Conservation (phyloP, 805 yeast genomes). For the Ogataea henricii region DNA sequence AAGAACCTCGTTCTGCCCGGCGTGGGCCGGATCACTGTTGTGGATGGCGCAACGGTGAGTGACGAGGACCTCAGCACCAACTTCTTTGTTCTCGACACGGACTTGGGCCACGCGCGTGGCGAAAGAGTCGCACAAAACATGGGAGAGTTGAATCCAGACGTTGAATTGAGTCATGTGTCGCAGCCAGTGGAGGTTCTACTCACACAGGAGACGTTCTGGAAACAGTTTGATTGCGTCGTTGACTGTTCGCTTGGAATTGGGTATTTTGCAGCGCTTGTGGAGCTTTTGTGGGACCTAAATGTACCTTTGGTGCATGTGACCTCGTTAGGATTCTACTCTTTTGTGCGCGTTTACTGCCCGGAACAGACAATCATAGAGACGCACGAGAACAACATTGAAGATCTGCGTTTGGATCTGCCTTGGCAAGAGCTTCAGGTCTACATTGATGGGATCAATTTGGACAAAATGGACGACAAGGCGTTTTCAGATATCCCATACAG, state of each 20-base stretch:
- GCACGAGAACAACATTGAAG: constrained; percentile 61
- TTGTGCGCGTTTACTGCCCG: constrained; percentile 48
- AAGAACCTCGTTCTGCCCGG: constrained; percentile 82
- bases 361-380: constrained; percentile 76
- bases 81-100: constrained; percentile 56
- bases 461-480: constrained; percentile 42
- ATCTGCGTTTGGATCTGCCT: constrained; percentile 65
- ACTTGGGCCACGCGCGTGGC: constrained; percentile 46
- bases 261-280: constrained; percentile 28
- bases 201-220: constrained; percentile 41
- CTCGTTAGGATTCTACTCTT: constrained; percentile 67
- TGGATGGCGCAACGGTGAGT: constrained; percentile 47
- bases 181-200: constrained; percentile 10
- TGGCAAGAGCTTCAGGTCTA: constrained; percentile 67
- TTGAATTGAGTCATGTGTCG: constrained; percentile 38
- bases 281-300: constrained; percentile 41
- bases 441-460: constrained; percentile 53
- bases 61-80: constrained; percentile 53
- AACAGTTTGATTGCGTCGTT: constrained; percentile 50
- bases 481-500: constrained; percentile 72
- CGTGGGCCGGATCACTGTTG: constrained; percentile 58
- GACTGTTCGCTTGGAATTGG: constrained; percentile 26
- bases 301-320: constrained; percentile 58
- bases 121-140: constrained; percentile 43
- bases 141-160: constrained; percentile 63